Conservation (phyloP, 495 filamentous ascomycete genomes). For the Tetracladium marchalianum region DNA sequence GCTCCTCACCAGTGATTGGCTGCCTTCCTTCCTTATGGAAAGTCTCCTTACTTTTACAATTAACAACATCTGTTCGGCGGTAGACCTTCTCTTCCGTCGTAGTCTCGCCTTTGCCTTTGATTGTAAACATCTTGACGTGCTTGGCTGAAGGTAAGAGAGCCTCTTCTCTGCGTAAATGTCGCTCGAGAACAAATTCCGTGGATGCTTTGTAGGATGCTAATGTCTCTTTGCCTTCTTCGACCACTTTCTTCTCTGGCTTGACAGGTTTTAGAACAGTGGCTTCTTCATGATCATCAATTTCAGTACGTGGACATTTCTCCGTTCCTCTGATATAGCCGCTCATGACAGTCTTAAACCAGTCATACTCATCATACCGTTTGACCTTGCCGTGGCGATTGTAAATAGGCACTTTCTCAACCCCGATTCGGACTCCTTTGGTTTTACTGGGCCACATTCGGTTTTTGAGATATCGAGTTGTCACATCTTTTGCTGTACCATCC, state of each 20-base stretch:
- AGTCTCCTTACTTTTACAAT: slow-evolving; percentile 84
- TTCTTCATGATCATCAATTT: slow-evolving; percentile 71
- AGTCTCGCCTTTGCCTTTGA: slow-evolving; percentile 53
- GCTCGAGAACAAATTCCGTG: slow-evolving; percentile 71
- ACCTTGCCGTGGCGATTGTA: slow-evolving; percentile 65
- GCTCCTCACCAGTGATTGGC: slow-evolving; percentile 55
- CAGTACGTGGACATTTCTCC: slow-evolving; percentile 34
- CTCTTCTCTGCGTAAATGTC: slow-evolving; percentile 89
- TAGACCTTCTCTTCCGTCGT: slow-evolving; percentile 72
- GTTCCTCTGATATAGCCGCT: slow-evolving; percentile 47
- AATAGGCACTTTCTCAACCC: slow-evolving; percentile 66
- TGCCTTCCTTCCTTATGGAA: slow-evolving; percentile 96
- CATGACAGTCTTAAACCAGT: slow-evolving; percentile 83
- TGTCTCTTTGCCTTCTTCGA: slow-evolving; percentile 66
- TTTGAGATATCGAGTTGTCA: slow-evolving; percentile 86
- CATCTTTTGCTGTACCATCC: slow-evolving; percentile 88
- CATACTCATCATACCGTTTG: slow-evolving; percentile 55
- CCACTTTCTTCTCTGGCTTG: slow-evolving; percentile 59
- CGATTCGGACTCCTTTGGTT: slow-evolving; percentile 77
- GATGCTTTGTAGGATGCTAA: slow-evolving; percentile 82
- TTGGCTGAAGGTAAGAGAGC: slow-evolving; percentile 61
- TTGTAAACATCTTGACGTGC: slow-evolving; percentile 63
- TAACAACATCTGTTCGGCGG: slow-evolving; percentile 65
- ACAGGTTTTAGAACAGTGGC: slow-evolving; percentile 60
- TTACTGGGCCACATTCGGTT: slow-evolving; percentile 77